Conservation (phyloP, 2,329 filamentous ascomycete species). For the Alternaria triticimaculans region DNA sequence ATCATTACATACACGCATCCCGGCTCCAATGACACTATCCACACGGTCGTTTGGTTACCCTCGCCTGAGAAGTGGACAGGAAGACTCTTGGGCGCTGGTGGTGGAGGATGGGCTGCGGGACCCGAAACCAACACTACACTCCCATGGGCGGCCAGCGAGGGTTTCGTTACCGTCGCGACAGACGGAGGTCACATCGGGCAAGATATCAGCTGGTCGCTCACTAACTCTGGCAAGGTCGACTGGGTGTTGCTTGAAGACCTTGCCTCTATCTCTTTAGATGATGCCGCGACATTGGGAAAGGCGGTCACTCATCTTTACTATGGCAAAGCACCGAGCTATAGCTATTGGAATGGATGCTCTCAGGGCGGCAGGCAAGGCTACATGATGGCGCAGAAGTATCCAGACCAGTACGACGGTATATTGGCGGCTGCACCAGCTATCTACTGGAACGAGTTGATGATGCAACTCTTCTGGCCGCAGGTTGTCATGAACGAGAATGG, state of each 20-base stretch:
- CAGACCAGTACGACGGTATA: constrained; percentile 39
- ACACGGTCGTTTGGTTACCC: constrained; percentile 29
- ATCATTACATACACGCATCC: constrained; percentile 42
- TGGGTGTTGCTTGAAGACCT: constrained; percentile 40
- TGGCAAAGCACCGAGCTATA: constrained; percentile 30
- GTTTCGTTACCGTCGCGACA: constrained; percentile 31
- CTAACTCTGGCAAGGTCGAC: constrained; percentile 27
- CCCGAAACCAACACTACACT: constrained; percentile 16
- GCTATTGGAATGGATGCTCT: constrained; percentile 43
- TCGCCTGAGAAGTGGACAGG: constrained; percentile 26
- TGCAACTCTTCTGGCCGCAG: constrained; percentile 29
- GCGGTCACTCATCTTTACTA: constrained; percentile 35
- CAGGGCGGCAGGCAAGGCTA: constrained; percentile 35
- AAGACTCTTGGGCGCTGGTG: constrained; percentile 29
- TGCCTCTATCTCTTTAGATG: constrained; percentile 39
- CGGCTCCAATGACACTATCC: constrained; percentile 23
- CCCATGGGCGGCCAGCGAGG: constrained; percentile 21
- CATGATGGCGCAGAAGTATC: constrained; percentile 40
- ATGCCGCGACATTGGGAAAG: constrained; percentile 40
- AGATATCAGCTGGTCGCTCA: constrained; percentile 11
- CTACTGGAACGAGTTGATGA: constrained; percentile 20
- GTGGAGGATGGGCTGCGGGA: constrained; percentile 27
- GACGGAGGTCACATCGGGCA: constrained; percentile 27
- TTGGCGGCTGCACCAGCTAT: constrained; percentile 38
- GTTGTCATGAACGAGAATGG: constrained; percentile 35